Conservation (phyloP, 129 eudicot genomes). For the Helianthus annuus region DNA sequence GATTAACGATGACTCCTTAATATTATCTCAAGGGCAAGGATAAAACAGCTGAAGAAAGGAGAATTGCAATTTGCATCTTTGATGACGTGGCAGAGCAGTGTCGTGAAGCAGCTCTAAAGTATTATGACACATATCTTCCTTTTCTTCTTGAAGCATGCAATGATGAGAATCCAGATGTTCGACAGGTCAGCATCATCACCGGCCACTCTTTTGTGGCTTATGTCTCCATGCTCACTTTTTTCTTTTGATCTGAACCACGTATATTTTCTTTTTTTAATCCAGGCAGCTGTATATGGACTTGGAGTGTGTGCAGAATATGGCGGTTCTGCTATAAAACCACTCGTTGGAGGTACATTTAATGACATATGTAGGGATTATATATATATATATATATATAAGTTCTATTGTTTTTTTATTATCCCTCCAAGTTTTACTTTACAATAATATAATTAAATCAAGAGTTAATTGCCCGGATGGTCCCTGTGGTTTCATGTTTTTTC, state of each 20-base stretch:
- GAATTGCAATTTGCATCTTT: constrained; percentile 97
- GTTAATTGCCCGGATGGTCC: too few species aligned
- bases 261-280: constrained; percentile 18
- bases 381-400: background rate
- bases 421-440: background rate
- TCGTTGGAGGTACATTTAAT: constrained; percentile 68
- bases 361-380: background rate
- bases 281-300: constrained; percentile 99
- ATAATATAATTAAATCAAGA: background rate
- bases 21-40: constrained; percentile 71
- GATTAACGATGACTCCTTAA: background rate
- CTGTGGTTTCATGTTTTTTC: too few species aligned
- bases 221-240: background rate
- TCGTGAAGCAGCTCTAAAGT: constrained; percentile 96
- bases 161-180: constrained; percentile 91
- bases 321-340: constrained; percentile 88
- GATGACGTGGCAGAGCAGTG: constrained; percentile 99
- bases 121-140: constrained; percentile 94
- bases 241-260: background rate
- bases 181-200: constrained; percentile 63
- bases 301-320: constrained; percentile 99
- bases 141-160: constrained; percentile 97
- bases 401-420: background rate
- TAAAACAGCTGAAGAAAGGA: constrained; percentile 96
- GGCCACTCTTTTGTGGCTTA: background rate